These are phyloP conservation scores for Fusarium sp. DNA, from an alignment of 2,329 filamentous ascomycete species.

Conservation along the genomic window DNA sequence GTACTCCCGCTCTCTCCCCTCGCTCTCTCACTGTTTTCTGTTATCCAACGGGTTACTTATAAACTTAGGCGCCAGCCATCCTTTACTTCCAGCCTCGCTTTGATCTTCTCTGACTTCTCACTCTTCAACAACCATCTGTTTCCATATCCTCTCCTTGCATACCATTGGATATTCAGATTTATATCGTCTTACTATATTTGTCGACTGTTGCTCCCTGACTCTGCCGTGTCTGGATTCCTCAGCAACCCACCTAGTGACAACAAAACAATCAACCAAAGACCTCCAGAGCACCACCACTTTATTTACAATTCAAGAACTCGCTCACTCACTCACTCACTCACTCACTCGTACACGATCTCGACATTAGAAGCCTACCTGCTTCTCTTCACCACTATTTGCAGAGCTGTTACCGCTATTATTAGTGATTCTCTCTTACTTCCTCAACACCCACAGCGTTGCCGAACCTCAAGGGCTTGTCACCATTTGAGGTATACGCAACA, in stretches of 20 bases:
- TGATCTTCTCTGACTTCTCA: constrained; percentile 24
- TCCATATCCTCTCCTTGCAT: neutral
- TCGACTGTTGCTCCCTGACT: constrained; percentile 12
- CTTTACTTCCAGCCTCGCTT: constrained; percentile 28
- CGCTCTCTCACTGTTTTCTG: constrained; percentile 21
- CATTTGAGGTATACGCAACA: constrained; percentile 12
- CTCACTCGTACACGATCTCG: constrained; percentile 24
- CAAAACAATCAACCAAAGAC: constrained; percentile 12
- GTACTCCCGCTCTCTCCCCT: neutral
- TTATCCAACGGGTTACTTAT: constrained; percentile 32
- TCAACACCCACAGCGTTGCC: constrained; percentile 6
- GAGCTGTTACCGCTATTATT: constrained; percentile 27
- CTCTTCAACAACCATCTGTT: constrained; percentile 15
- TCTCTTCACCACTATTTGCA: constrained; percentile 5
- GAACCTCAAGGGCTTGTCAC: constrained; percentile 19
- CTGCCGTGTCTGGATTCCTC: constrained; percentile 20
- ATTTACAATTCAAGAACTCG: too few species aligned
- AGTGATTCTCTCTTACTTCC: constrained; percentile 11
- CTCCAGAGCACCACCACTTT: constrained; percentile 1
- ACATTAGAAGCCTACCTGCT: constrained; percentile 6
- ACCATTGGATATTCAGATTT: neutral
- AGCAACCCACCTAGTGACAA: constrained; percentile 15
- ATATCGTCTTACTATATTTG: neutral
- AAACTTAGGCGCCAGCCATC: constrained; percentile 40
- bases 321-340: too few species aligned